phyloP scores from a whole-genome alignment of 2,329 filamentous ascomycete species.

The Alternaria viburni region DNA sequence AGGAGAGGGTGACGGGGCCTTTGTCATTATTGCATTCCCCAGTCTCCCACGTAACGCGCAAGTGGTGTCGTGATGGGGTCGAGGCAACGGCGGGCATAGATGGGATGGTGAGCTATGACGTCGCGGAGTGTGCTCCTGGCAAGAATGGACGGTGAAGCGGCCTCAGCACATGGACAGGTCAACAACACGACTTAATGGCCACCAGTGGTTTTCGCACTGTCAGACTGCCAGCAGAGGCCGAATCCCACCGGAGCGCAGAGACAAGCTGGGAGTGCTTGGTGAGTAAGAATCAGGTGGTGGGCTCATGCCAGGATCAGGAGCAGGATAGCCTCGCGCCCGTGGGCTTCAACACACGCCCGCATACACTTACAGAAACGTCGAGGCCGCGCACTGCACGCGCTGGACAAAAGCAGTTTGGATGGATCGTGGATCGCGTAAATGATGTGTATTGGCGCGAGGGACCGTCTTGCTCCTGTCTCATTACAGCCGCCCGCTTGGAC shows the following conservation, averaged over 20 bases:
- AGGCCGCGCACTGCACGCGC: not conserved
- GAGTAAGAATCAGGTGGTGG: constrained; percentile 7
- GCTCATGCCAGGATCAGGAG: constrained; percentile 9
- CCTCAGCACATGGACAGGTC: constrained; percentile 5
- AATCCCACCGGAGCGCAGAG: constrained; percentile 2
- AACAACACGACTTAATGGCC: not conserved
- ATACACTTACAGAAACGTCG: constrained; percentile 1
- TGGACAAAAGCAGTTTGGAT: constrained; percentile 3
- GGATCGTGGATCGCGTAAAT: constrained; percentile 1
- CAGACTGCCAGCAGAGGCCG: not conserved
- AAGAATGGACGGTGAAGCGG: constrained; percentile 10
- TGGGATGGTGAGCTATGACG: constrained; percentile 19
- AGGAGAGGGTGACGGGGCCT: constrained; percentile 33
- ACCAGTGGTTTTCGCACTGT: not conserved
- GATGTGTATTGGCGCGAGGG: constrained; percentile 1
- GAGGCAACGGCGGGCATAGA: constrained; percentile 11
- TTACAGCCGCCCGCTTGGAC: constrained; percentile 6
- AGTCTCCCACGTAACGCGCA: constrained; percentile 16
- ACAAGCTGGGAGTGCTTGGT: constrained; percentile 10
- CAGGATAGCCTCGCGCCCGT: constrained; percentile 5
- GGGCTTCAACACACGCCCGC: constrained; percentile 3
- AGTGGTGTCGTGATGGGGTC: constrained; percentile 19
- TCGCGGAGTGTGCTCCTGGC: constrained; percentile 14
- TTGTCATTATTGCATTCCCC: constrained; percentile 41
- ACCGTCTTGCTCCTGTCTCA: constrained; percentile 7